Evolutionary conservation across 805 yeast genomes (phyloP).

Genomic region (Kuraishia capsulata): DNA sequence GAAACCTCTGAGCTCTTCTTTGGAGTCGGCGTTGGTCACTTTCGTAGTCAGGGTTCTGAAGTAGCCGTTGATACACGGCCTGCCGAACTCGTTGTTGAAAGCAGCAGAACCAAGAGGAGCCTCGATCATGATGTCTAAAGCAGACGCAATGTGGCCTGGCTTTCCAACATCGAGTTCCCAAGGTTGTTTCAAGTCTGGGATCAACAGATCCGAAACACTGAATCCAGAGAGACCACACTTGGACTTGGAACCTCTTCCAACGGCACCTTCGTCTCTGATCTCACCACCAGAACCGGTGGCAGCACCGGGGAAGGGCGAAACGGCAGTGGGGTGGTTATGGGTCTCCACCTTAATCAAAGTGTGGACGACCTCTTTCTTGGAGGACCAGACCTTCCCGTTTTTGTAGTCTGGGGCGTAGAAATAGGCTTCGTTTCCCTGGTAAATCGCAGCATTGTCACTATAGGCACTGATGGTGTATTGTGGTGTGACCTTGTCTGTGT

Average conservation of each 20-base stretch:
- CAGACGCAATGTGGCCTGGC: conserved; percentile 87
- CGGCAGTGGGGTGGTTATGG: conserved; percentile 99
- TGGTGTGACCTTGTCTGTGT: conserved; percentile 77
- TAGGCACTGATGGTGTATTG: conserved; percentile 87
- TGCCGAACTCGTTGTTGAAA: conserved; percentile 96
- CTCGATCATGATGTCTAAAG: conserved; percentile 91
- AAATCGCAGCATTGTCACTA: conserved; percentile 96
- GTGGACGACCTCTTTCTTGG: conserved; percentile 71
- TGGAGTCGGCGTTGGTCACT: conserved; percentile 52
- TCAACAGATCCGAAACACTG: conserved; percentile 81
- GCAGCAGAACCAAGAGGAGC: conserved; percentile 98
- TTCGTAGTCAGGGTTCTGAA: conserved; percentile 89
- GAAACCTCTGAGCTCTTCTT: conserved; percentile 82
- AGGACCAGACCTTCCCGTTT: conserved; percentile 58
- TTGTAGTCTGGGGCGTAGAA: conserved; percentile 70
- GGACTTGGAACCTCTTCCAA: conserved; percentile 95
- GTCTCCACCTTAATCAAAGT: conserved; percentile 95
- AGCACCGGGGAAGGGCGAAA: conserved; percentile 98
- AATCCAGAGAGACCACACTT: conserved; percentile 95
- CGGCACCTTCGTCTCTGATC: conserved; percentile 99
- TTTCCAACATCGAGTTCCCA: conserved; percentile 92
- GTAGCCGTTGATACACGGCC: conserved; percentile 95
- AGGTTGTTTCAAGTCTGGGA: conserved; percentile 82
- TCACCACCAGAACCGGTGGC: conserved; percentile 99
- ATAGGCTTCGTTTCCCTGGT: conserved; percentile 74